A percentile compares a stretch with the other conserved stretches of the same genome.
phyloP scores from a whole-genome alignment of 805 yeast genomes.

The Candida oleophila region DNA sequence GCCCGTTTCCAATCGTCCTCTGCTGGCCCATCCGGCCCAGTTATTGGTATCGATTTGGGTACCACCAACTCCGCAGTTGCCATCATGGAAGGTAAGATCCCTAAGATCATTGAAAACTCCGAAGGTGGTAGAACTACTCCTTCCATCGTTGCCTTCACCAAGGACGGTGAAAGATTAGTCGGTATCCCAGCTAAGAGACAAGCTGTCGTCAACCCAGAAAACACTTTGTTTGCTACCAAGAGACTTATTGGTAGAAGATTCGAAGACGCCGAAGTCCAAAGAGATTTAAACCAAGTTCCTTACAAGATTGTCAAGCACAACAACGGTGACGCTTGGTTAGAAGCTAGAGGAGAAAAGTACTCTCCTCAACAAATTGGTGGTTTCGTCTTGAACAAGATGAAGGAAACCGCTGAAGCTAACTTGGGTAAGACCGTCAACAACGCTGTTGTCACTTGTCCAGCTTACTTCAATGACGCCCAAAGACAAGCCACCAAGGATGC shows the following conservation, averaged over 20 bases:
- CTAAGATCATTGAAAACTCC: conserved; percentile 75
- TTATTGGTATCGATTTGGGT: conserved; percentile 84
- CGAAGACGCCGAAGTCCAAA: conserved; percentile 86
- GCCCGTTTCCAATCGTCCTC: conserved; percentile 31
- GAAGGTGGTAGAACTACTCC: conserved; percentile 84
- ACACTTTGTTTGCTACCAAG: conserved; percentile 92
- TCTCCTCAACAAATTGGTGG: conserved; percentile 97
- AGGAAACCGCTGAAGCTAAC: conserved; percentile 94
- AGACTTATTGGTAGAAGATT: conserved; percentile 92
- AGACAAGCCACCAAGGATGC: conserved; percentile 96
- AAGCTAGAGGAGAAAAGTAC: conserved; percentile 82
- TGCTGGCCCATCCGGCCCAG: conserved; percentile 47
- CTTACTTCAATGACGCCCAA: conserved; percentile 88
- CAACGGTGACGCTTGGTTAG: conserved; percentile 96
- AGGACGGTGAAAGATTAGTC: conserved; percentile 86
- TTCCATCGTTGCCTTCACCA: conserved; percentile 91
- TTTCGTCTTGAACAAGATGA: conserved; percentile 90
- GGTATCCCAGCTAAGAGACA: conserved; percentile 97
- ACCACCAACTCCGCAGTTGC: conserved; percentile 92
- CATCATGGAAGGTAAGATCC: conserved; percentile 72
- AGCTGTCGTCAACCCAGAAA: conserved; percentile 91
- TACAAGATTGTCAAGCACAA: conserved; percentile 86
- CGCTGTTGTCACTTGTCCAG: conserved; percentile 91
- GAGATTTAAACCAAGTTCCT: conserved; percentile 84
- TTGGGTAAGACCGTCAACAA: conserved; percentile 83